Evolutionary conservation across 768 basidiomycete genomes (phyloP).

Genomic region (Cubamyces lactineus): DNA sequence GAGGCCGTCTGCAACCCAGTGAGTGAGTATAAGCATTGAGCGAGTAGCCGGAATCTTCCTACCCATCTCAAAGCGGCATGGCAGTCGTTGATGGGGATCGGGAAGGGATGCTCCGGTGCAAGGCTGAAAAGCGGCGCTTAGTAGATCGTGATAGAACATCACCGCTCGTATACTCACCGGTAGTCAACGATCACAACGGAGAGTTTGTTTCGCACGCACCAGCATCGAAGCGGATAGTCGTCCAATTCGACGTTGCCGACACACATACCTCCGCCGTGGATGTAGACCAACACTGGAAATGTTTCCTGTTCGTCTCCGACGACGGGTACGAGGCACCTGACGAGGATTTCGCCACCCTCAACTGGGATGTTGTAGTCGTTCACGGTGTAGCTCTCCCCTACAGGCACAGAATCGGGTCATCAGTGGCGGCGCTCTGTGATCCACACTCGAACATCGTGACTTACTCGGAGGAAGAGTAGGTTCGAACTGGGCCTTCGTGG

Average conservation of each 20-base stretch:
- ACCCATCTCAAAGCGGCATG: slow-evolving; percentile 32
- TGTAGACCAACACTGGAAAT: slow-evolving; percentile 16
- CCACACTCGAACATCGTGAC: not conserved
- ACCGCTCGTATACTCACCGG: slow-evolving; percentile 1
- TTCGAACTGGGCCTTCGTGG: not conserved
- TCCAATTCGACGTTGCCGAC: slow-evolving; percentile 21
- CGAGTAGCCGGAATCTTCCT: not conserved
- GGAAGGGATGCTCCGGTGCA: slow-evolving; percentile 34
- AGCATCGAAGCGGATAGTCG: slow-evolving; percentile 24
- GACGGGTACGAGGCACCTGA: not conserved
- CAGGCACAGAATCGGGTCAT: too few relatives aligned
- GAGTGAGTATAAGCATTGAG: not conserved
- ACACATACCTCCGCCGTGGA: slow-evolving; percentile 25
- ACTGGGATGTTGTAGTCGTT: not conserved
- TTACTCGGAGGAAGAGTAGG: not conserved
- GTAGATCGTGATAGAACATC: not conserved
- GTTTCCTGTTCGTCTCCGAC: not conserved
- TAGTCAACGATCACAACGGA: slow-evolving; percentile 28
- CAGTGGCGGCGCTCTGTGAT: too few relatives aligned
- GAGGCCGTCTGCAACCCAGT: slow-evolving; percentile 11
- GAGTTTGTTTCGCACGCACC: slow-evolving; percentile 25
- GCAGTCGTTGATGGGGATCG: slow-evolving; percentile 27
- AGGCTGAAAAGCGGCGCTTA: slow-evolving; percentile 18
- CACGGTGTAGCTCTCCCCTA: slow-evolving; percentile 5
- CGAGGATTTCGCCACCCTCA: slow-evolving; percentile 13